Evolutionary conservation across 805 yeast species (phyloP), one percentile per base, ranked within the genome.

Genomic region (Tetrapisispora fleetii): DNA sequence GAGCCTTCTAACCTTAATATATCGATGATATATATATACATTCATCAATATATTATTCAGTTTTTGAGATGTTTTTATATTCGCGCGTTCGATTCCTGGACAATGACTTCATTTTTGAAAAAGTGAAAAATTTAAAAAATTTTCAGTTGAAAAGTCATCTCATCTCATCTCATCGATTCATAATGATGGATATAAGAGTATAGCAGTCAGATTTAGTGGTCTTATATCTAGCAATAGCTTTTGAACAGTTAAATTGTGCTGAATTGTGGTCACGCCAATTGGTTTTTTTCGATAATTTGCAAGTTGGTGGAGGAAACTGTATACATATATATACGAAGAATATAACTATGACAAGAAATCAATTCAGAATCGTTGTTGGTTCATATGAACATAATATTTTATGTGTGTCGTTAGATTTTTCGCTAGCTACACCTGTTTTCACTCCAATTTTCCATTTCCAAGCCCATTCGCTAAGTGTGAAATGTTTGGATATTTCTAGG

Each of bases 371-470:
- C 22, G 77, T 91, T 58, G 95, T 87, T 13, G 99, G 99, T 24
- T 89, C 97, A 0, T 93, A 93, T 59, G 99, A 93, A 68, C 99
- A 93, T 68, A 87, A 89, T 53, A 67, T 93, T 43, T 69, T 90
- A 38, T 89, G 97, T 71, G 73, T 89, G 16, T 86, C 96, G 1
- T 69, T 87, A 40, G 75, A 81, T n/a, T 58, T 87, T 24, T 76
- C 80, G 2, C 45, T 49, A 28, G 47, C 46, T 18, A 71, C 75
- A 9, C 81, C 89, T 1, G 73, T 86, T 10, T 93, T 93, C 69
- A 89, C 88, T 42, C 96, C 98, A 2, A 82, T 93, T 40, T 93
- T 93, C 72, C 97, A 93, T 65, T 91, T 93, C 68, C 88, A 91
- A 58, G 95, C 99, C 1, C 99, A 93, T 67, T 73, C 96, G 0